Evolutionary conservation across 2,329 filamentous ascomycete species (phyloP), one percentile per base, ranked within the genome.

Genomic region (Scedosporium apiospermum): DNA sequence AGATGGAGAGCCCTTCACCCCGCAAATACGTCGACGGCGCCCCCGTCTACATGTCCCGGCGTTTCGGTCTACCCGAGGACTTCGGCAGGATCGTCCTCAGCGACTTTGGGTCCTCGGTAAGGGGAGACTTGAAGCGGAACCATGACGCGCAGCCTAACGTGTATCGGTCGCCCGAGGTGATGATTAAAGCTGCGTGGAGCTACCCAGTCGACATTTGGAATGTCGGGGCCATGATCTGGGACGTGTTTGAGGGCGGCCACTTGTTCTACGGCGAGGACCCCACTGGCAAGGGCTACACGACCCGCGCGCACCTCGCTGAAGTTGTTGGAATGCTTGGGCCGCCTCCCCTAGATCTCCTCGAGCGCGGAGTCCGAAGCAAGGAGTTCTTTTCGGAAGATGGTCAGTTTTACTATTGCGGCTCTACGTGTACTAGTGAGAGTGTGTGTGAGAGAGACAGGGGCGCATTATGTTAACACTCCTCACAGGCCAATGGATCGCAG

Each of bases 141-240:
- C 67, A 72, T 59, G 61, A 64, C 26, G 71, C 71, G 23, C 71
- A 73, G 58, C 69, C 70, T 3, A 61, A 68, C 10, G 67, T 72
- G 60, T 73, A 71, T 61, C 67, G 65, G 1, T 70, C 70, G 1
- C 72, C 71, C 10, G 71, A 73, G 62, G 70, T 72, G 4, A 65
- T 71, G 63, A 67, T 73, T 6, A 67, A 66, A 62, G 65, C 68
- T 4, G 69, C 66, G 5, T 73, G 71, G 72, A 67, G 66, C 7
- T 73, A 72, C 57, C 65, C 70, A n/a, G 68, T 67, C 9, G 72
- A 73, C 60, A 66, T 67, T 7, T 67, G 63, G 64, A 67, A 67
- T 60, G 53, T 73, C 6, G 71, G 69, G 18, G 66, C 69, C 4
- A 69, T 73, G 64, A 69, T 71, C 26, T 71, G 69, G 67, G 69